Percentiles rank a stretch among this genome's conserved stretches.
These are phyloP conservation scores for Chlorella vulgaris DNA, from an alignment of 139 green algal species.

Conservation along the genomic window DNA sequence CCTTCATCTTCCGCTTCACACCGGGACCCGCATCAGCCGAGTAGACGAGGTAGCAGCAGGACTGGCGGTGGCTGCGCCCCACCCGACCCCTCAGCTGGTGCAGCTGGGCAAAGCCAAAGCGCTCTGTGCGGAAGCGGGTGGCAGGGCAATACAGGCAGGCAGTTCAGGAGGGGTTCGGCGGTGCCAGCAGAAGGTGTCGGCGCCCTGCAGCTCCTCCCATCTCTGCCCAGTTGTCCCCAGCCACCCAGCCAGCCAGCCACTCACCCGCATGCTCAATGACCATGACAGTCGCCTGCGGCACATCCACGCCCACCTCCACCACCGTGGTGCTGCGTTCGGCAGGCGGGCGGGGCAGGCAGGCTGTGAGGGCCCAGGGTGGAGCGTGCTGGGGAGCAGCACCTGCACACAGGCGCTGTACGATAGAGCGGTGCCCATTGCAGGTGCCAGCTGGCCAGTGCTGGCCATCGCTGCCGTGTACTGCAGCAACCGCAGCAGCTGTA, in stretches of 20 bases:
- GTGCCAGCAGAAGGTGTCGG: no score
- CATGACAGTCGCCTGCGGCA: slow-evolving; percentile 88
- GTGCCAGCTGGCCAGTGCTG: neutral
- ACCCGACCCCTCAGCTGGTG: slow-evolving; percentile 93
- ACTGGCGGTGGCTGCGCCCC: slow-evolving; percentile 56
- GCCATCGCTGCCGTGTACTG: neutral
- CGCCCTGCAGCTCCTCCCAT: no score
- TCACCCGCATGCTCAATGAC: slow-evolving; percentile 82
- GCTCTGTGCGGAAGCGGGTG: slow-evolving; percentile 59
- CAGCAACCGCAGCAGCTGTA: neutral
- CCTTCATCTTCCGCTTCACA: slow-evolving; percentile 27
- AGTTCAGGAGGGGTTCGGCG: no score
- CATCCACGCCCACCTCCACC: slow-evolving; percentile 93
- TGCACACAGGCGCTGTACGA: no score
- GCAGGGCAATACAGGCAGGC: neutral
- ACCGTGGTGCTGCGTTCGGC: slow-evolving; percentile 88
- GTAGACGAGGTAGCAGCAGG: slow-evolving; percentile 54
- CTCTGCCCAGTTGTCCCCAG: no score
- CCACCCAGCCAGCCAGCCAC: no score
- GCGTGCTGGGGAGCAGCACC: no score
- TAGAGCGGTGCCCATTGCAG: neutral
- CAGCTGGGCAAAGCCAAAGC: slow-evolving; percentile 93
- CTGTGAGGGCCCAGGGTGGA: no score
- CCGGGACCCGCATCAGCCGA: neutral
- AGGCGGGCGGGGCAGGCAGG: no score